A percentile compares a stretch with the other conserved stretches of the same genome.
Evolutionary conservation across 2,329 filamentous ascomycete genomes (phyloP).

Genomic region (Fusarium humuli): DNA sequence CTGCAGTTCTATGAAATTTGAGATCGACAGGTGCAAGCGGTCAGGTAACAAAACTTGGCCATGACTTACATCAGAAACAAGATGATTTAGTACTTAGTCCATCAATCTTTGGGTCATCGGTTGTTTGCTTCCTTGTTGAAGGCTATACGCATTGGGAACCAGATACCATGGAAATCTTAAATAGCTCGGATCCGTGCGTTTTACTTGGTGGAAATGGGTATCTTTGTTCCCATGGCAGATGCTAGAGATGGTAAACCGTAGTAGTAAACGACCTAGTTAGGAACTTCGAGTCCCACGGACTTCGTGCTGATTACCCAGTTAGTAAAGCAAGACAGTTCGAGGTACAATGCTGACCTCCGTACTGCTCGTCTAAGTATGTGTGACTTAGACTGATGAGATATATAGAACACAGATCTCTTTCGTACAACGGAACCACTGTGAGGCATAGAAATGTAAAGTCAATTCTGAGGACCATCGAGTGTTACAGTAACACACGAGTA

Average conservation of each 20-base stretch:
- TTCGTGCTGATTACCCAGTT: slow-evolving; percentile 28
- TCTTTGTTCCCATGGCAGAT: slow-evolving; percentile 3
- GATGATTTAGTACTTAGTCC: background rate
- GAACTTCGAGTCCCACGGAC: background rate
- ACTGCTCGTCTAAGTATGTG: slow-evolving; percentile 1
- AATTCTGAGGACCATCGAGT: slow-evolving; percentile 1
- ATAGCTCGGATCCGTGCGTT: background rate
- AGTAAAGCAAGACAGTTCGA: slow-evolving; percentile 31
- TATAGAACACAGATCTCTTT: slow-evolving; percentile 2
- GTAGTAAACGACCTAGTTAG: background rate
- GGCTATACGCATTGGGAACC: background rate
- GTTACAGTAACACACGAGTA: slow-evolving; percentile 1
- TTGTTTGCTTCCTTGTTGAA: background rate
- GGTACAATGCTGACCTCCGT: slow-evolving; percentile 2
- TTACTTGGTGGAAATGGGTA: background rate
- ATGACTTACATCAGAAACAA: background rate
- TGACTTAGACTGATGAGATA: background rate
- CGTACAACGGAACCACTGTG: slow-evolving; percentile 16
- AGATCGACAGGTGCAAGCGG: background rate
- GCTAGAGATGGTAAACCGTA: background rate
- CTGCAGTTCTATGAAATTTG: too few relatives aligned
- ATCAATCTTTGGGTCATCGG: background rate
- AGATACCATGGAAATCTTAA: background rate
- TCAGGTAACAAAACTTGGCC: background rate
- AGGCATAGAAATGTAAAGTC: slow-evolving; percentile 1